Percentiles rank a stretch among this genome's conserved stretches.
Conservation (phyloP, 306 rosid genomes). For the Vigna reflexopilosa region DNA sequence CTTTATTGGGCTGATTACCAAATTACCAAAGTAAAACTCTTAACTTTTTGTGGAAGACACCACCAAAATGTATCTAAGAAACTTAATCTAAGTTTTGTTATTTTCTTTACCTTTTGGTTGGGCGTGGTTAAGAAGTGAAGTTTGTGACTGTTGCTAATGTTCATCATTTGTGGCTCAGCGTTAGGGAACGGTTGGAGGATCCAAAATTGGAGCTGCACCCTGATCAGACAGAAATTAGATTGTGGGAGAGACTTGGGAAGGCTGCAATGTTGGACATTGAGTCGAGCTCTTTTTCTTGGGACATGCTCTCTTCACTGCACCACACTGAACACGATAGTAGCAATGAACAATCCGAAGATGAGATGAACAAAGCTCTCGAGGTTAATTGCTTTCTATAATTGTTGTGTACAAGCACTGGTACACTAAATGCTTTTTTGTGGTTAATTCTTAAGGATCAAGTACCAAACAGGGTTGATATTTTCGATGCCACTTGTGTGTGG, state of each 20-base stretch:
- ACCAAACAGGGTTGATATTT: slow-evolving; percentile 22
- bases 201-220: slow-evolving; percentile 42
- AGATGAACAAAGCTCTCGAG: slow-evolving; percentile 84
- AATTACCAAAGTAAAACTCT: neutral
- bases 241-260: slow-evolving; percentile 94
- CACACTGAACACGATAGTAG: slow-evolving; percentile 79
- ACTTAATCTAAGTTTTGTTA: too few relatives aligned
- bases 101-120: neutral
- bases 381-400: slow-evolving; percentile 52
- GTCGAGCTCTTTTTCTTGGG: slow-evolving; percentile 79
- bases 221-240: slow-evolving; percentile 72
- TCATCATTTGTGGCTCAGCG: slow-evolving; percentile 52
- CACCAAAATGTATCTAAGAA: too few relatives aligned
- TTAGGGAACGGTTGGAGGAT: slow-evolving; percentile 54
- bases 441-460: slow-evolving; percentile 22
- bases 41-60: too few relatives aligned
- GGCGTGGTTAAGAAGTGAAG: slow-evolving; percentile 20
- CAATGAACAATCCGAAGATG: slow-evolving; percentile 86
- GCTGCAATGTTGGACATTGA: slow-evolving; percentile 83
- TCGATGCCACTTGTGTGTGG: slow-evolving; percentile 4
- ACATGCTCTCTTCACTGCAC: slow-evolving; percentile 78
- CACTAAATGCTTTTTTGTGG: neutral
- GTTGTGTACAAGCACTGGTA: neutral
- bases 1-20: neutral
- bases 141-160: slow-evolving; percentile 22